Evolutionary conservation across 176 grass and related monocot genomes (phyloP).

Genomic region (Stipa capillata): DNA sequence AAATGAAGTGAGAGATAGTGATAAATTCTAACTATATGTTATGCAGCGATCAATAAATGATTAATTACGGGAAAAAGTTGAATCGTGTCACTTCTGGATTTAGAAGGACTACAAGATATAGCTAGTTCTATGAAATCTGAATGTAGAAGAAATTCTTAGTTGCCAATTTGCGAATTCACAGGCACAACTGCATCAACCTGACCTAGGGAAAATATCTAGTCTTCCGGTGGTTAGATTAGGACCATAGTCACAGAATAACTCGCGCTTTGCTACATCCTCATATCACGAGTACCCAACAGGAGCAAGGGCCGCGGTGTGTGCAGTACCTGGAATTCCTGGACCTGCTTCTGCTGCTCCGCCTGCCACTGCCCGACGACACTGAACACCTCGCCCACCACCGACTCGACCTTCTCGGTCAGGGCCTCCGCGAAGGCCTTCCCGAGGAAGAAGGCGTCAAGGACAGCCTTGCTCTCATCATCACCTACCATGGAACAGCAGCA

Average conservation of each 20-base stretch:
- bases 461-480: constrained; percentile 68
- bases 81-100: neutral
- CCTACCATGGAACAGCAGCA: constrained; percentile 16
- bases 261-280: neutral
- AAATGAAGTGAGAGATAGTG: neutral
- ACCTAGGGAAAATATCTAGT: neutral
- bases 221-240: neutral
- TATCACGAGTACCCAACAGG: neutral
- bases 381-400: constrained; percentile 70
- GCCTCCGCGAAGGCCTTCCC: constrained; percentile 90
- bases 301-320: neutral
- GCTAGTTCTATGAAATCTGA: neutral
- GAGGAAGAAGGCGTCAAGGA: constrained; percentile 96
- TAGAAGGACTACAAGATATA: neutral
- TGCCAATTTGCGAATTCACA: neutral
- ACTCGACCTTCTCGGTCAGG: constrained; percentile 72
- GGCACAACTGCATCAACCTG: neutral
- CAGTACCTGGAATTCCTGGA: constrained; percentile 74
- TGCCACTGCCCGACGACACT: constrained; percentile 90
- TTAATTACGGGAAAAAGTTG: neutral
- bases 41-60: neutral
- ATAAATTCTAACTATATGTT: neutral
- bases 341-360: constrained; percentile 90
- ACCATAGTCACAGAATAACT: too few species aligned
- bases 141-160: neutral